Evolutionary conservation across 805 yeast species (phyloP).

Genomic region (Teunomyces stri): DNA sequence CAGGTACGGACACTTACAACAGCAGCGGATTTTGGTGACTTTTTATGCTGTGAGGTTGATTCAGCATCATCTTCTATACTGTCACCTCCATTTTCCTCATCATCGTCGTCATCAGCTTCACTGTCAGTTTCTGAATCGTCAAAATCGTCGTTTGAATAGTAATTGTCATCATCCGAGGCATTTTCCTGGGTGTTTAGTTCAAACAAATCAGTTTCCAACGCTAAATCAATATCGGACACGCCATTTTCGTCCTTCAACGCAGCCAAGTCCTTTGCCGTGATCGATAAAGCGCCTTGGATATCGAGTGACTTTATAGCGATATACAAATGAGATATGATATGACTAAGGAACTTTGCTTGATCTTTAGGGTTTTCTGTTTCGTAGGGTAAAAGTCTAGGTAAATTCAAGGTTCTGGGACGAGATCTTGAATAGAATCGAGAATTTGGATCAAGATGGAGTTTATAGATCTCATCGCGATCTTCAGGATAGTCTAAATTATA

Average conservation of each 20-base stretch:
- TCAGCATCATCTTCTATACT: conserved; percentile 33
- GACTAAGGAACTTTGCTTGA: conserved; percentile 70
- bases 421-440: conserved; percentile 38
- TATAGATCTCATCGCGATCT: conserved; percentile 27
- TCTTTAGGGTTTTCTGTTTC: conserved; percentile 64
- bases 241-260: conserved; percentile 30
- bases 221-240: conserved; percentile 42
- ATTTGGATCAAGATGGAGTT: conserved; percentile 29
- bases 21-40: conserved; percentile 65
- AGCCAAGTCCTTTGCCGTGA: conserved; percentile 68
- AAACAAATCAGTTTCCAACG: conserved; percentile 53
- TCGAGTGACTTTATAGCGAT: conserved; percentile 75
- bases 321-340: conserved; percentile 76
- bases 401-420: conserved; percentile 40
- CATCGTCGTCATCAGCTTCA: conserved; percentile 11
- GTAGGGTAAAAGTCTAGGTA: conserved; percentile 64
- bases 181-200: conserved; percentile 20
- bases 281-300: conserved; percentile 64
- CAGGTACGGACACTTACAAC: conserved; percentile 76
- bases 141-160: conserved; percentile 17
- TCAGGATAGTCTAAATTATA: conserved; percentile 55
- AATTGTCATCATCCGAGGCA: conserved; percentile 14
- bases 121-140: conserved; percentile 5
- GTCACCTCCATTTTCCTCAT: conserved; percentile 33
- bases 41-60: conserved; percentile 52